phyloP scores from a whole-genome alignment of 2,329 filamentous ascomycete species.

The Pseudogymnoascus sp. region DNA sequence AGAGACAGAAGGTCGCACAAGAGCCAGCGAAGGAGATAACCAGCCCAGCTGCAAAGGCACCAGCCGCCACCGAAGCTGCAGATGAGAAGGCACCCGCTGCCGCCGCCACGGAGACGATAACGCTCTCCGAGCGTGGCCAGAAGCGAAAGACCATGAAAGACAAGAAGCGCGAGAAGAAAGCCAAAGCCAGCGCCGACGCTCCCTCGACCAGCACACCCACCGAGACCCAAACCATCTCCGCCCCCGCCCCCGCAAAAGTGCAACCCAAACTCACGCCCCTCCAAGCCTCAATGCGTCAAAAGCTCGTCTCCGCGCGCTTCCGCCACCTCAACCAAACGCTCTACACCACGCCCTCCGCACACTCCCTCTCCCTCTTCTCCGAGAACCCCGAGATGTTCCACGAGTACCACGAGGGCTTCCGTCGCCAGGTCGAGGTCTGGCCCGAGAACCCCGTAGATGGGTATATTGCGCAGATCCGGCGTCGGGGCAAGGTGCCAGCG shows the following conservation, averaged over 20 bases:
- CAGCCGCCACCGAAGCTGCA: slow-evolving; percentile 19
- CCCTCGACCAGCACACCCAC: slow-evolving; percentile 15
- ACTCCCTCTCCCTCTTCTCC: slow-evolving; percentile 77
- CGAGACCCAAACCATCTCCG: slow-evolving; percentile 18
- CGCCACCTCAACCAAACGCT: slow-evolving; percentile 95
- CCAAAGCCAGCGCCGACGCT: slow-evolving; percentile 15
- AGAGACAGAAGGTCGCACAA: slow-evolving; percentile 24
- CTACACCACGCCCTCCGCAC: slow-evolving; percentile 80
- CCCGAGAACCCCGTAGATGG: slow-evolving; percentile 91
- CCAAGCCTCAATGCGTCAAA: slow-evolving; percentile 88
- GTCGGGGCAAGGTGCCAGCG: slow-evolving; percentile 51
- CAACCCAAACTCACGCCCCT: slow-evolving; percentile 67
- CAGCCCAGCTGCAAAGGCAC: slow-evolving; percentile 17
- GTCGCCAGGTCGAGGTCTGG: slow-evolving; percentile 91
- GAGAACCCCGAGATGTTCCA: slow-evolving; percentile 86
- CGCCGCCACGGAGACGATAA: slow-evolving; percentile 14
- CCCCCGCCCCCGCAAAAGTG: slow-evolving; percentile 16
- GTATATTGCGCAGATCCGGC: slow-evolving; percentile 66
- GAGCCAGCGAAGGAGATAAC: slow-evolving; percentile 20
- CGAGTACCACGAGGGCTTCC: slow-evolving; percentile 95
- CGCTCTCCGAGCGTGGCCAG: slow-evolving; percentile 20
- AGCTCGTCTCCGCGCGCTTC: slow-evolving; percentile 91
- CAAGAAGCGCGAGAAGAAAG: slow-evolving; percentile 31
- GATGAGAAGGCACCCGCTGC: slow-evolving; percentile 24
- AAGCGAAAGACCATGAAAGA: slow-evolving; percentile 29